A percentile compares a stretch with the other conserved stretches of the same genome.
Conservation (phyloP, 805 yeast species). For the Candida silvicultrix region DNA sequence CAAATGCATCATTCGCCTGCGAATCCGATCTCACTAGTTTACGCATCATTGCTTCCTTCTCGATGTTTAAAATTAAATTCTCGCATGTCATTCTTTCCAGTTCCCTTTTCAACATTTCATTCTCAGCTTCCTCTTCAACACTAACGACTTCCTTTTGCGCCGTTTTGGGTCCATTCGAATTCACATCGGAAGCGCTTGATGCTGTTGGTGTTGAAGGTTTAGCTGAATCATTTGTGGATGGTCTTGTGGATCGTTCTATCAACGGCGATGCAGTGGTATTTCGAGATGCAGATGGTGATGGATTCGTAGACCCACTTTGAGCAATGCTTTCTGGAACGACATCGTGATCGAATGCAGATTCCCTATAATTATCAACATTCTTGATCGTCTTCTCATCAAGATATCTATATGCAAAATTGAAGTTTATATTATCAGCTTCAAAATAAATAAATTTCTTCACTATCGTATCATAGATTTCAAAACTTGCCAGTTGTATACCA, state of each 20-base stretch:
- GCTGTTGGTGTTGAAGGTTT: not conserved
- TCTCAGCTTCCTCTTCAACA: not conserved
- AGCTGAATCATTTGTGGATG: not conserved
- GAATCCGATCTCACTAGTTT: no score
- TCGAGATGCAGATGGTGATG: not conserved
- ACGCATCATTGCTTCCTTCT: not conserved
- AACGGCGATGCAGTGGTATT: not conserved
- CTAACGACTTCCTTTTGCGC: not conserved
- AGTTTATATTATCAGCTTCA: not conserved
- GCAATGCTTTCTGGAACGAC: not conserved
- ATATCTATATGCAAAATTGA: not conserved
- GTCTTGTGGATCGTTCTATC: not conserved
- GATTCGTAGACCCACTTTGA: not conserved
- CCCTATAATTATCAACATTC: not conserved
- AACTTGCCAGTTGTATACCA: not conserved
- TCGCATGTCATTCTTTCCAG: not conserved
- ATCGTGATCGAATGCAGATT: not conserved
- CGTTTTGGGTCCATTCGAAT: not conserved
- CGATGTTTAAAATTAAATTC: not conserved
- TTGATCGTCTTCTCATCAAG: not conserved
- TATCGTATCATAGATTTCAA: not conserved
- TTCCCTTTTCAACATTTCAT: slow-evolving; percentile 1
- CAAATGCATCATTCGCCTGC: no score
- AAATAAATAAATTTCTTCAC: not conserved
- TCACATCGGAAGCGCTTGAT: not conserved